Conservation (phyloP, 306 rosid species). For the Vigna nakashimae region DNA sequence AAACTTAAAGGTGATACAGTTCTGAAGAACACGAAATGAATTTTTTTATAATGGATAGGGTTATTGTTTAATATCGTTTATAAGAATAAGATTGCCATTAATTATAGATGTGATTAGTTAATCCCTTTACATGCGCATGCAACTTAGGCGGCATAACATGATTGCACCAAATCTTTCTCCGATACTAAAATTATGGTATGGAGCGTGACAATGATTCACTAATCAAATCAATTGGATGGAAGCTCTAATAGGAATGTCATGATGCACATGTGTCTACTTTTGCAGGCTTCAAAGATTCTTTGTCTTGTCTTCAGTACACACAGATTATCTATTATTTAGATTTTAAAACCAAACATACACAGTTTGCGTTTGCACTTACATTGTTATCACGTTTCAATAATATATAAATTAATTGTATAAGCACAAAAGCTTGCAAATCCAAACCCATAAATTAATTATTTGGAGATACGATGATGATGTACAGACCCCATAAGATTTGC, state of each 20-base stretch:
- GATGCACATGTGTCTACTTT: constrained; percentile 15
- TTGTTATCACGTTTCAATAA: constrained; percentile 38
- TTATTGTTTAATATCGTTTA: too few species aligned
- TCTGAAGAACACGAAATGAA: too few species aligned
- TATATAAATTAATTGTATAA: not conserved
- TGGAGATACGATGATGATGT: constrained; percentile 29
- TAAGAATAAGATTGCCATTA: too few species aligned
- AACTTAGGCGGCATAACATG: not conserved
- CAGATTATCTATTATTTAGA: not conserved
- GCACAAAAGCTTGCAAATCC: constrained; percentile 12
- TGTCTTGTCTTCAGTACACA: not conserved
- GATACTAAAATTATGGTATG: not conserved
- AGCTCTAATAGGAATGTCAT: constrained; percentile 2
- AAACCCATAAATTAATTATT: not conserved
- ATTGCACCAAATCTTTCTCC: constrained; percentile 37
- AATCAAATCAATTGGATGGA: constrained; percentile 9
- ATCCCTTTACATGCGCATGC: constrained; percentile 27
- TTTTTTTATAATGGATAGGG: too few species aligned
- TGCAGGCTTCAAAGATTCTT: constrained; percentile 41
- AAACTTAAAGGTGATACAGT: too few species aligned
- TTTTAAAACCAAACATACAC: not conserved
- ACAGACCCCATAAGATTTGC: constrained; percentile 31
- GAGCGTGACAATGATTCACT: constrained; percentile 41
- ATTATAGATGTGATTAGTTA: not conserved
- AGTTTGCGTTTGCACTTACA: constrained; percentile 14